These are phyloP conservation scores for Huntiella savannae DNA, from an alignment of 2,329 filamentous ascomycete species.

Conservation along the genomic window DNA sequence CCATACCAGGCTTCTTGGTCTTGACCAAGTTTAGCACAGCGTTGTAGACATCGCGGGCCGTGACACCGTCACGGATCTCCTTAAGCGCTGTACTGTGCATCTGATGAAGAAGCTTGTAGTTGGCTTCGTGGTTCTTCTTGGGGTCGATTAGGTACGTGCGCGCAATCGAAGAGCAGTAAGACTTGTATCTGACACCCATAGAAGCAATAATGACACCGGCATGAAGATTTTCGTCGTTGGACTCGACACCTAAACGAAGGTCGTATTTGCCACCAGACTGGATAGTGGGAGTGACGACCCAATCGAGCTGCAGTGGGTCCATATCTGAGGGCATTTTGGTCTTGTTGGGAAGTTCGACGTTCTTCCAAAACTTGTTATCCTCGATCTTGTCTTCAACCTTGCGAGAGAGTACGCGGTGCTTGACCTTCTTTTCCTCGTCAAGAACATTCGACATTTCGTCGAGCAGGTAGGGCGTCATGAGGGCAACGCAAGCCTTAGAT, in stretches of 20 bases:
- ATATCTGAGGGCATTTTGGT: constrained; percentile 72
- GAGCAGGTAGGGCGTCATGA: constrained; percentile 93
- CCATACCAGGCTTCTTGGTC: constrained; percentile 82
- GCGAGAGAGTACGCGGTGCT: constrained; percentile 67
- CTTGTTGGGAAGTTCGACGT: constrained; percentile 46
- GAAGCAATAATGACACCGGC: constrained; percentile 86
- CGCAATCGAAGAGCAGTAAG: constrained; percentile 80
- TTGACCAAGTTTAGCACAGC: constrained; percentile 69
- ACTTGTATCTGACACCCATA: constrained; percentile 85
- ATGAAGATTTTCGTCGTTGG: constrained; percentile 67
- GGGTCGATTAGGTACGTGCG: constrained; percentile 94
- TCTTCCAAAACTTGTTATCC: constrained; percentile 84
- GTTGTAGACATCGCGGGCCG: constrained; percentile 76
- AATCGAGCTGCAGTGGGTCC: constrained; percentile 76
- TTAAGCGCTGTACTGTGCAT: constrained; percentile 84
- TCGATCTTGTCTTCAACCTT: constrained; percentile 86
- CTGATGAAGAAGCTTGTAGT: constrained; percentile 72
- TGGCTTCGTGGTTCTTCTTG: constrained; percentile 84
- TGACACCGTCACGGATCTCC: constrained; percentile 69
- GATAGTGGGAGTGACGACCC: constrained; percentile 76
- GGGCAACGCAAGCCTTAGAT: constrained; percentile 77
- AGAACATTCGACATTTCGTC: constrained; percentile 95
- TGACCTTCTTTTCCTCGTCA: constrained; percentile 93
- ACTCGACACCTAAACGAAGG: constrained; percentile 56
- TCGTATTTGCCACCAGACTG: constrained; percentile 96